Base-by-base conservation (phyloP, 768 basidiomycete species). In the Coprinopsis sp. region DNA sequence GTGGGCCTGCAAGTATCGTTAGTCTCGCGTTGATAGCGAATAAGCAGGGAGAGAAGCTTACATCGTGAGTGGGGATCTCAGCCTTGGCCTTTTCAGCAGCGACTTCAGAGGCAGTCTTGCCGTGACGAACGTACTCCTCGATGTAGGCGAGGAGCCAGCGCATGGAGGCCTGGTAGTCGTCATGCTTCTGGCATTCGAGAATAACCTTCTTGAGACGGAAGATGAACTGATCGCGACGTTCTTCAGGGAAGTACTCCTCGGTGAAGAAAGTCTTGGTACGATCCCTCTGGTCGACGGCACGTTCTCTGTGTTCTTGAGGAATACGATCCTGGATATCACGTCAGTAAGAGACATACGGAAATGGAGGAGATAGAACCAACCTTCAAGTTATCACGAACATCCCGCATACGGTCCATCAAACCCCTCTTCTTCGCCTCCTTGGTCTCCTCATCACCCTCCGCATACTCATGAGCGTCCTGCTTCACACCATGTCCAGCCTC, bases 121-220 rank as follows among this genome's bases (percentile, higher is more conserved):
- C 80, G 48, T 83, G 76, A 1, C 55, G 55, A 6, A 72, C 77
- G 53, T 89, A 91, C 48, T 83, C 75, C 52, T 81, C 77, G 11
- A 87, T 53, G 46, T 73, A 73, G 21, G 68, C 64, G 25, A 91
- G 67, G 4, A 91, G 68, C 89, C 89, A 91, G n/a, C 68, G 69
- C 37, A 91, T 71, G 6, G 82, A 78, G 48, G 82, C 81, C 55
- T 92, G 89, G 65, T 96, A 97, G 60, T 95, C 87, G 43, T 83
- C 75, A 65, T 95, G 92, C 59, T 85, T 84, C 66, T 96, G 93
- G 61, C 90, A 93, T 59, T 97, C 94, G 48, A 94, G 75, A 44
- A 96, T 79, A 29, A 87, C 84, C 81, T 96, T 97, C 75, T 97
- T 97, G 5, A 81, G 76, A 11, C 95, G 79, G 72, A 85, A 95